Conservation (phyloP, 2,329 filamentous ascomycete species). For the Fusarium transvaalense region DNA sequence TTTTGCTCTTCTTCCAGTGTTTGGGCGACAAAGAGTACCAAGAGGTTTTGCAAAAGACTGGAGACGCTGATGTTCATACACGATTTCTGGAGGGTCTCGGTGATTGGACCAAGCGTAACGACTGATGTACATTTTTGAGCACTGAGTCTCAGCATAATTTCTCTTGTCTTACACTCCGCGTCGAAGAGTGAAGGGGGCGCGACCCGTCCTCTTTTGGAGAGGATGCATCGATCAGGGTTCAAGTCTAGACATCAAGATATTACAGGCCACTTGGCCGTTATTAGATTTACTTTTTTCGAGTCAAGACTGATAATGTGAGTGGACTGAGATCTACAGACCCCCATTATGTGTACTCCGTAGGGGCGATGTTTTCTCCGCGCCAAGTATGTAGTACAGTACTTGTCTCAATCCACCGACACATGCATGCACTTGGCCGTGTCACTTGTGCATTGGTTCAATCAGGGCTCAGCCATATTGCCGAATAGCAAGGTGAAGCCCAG, state of each 20-base stretch:
- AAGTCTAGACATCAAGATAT: not conserved
- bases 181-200: not conserved
- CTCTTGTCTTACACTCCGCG: accelerated
- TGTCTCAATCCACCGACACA: not conserved
- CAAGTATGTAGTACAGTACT: not conserved
- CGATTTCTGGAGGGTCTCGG: slow-evolving; percentile 23
- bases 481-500: not conserved
- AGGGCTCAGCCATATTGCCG: not conserved
- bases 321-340: slow-evolving; percentile 1
- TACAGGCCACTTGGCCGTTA: not conserved
- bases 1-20: slow-evolving; percentile 56
- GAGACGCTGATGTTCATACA: slow-evolving; percentile 8
- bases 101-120: slow-evolving; percentile 29
- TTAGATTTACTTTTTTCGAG: not conserved
- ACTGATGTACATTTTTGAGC: not conserved
- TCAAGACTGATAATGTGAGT: not conserved
- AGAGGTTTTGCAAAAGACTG: slow-evolving; percentile 28
- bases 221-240: accelerated
- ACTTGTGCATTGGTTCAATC: not conserved
- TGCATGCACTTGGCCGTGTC: not conserved
- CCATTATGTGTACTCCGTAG: too few relatives aligned
- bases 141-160: not conserved
- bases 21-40: slow-evolving; percentile 29
- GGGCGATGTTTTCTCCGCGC: not conserved
- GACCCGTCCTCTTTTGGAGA: not conserved